phyloP scores from a whole-genome alignment of 495 filamentous ascomycete genomes.

The Talaromyces liani region DNA sequence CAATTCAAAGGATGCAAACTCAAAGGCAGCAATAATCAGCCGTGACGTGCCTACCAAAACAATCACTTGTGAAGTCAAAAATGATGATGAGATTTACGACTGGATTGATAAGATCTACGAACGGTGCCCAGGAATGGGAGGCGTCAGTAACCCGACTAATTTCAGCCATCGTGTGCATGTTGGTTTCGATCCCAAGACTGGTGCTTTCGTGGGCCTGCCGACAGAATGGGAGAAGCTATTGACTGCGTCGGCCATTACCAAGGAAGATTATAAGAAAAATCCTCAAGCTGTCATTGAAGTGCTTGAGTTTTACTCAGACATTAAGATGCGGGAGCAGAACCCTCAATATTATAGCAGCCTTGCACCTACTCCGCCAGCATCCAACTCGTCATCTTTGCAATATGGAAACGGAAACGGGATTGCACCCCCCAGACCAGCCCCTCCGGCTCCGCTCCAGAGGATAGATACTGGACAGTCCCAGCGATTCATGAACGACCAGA shows the following conservation, averaged over 20 bases:
- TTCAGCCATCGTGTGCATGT: slow-evolving; percentile 96
- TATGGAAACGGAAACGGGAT: slow-evolving; percentile 61
- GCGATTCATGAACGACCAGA: slow-evolving; percentile 29
- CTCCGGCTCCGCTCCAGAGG: slow-evolving; percentile 44
- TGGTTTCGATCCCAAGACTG: slow-evolving; percentile 89
- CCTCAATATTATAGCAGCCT: slow-evolving; percentile 67
- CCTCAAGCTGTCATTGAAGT: slow-evolving; percentile 98
- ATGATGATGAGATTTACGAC: slow-evolving; percentile 91
- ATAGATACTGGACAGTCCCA: slow-evolving; percentile 33
- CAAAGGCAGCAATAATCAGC: slow-evolving; percentile 49
- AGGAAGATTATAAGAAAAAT: slow-evolving; percentile 95
- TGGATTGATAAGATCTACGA: slow-evolving; percentile 98
- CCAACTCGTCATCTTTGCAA: slow-evolving; percentile 51
- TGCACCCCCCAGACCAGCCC: slow-evolving; percentile 68
- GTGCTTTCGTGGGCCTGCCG: slow-evolving; percentile 87
- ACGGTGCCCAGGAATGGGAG: slow-evolving; percentile 92
- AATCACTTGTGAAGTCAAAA: slow-evolving; percentile 82
- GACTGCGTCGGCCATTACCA: slow-evolving; percentile 91
- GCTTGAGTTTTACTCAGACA: slow-evolving; percentile 94
- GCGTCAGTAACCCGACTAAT: slow-evolving; percentile 96
- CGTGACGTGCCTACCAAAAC: slow-evolving; percentile 74
- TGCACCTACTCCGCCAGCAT: slow-evolving; percentile 56
- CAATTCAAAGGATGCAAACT: slow-evolving; percentile 53
- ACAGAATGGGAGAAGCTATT: slow-evolving; percentile 94
- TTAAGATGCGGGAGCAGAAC: slow-evolving; percentile 79